Evolutionary conservation across 2,329 filamentous ascomycete species (phyloP), one percentile per base, ranked within the genome.

Genomic region (Knufia fluminis): DNA sequence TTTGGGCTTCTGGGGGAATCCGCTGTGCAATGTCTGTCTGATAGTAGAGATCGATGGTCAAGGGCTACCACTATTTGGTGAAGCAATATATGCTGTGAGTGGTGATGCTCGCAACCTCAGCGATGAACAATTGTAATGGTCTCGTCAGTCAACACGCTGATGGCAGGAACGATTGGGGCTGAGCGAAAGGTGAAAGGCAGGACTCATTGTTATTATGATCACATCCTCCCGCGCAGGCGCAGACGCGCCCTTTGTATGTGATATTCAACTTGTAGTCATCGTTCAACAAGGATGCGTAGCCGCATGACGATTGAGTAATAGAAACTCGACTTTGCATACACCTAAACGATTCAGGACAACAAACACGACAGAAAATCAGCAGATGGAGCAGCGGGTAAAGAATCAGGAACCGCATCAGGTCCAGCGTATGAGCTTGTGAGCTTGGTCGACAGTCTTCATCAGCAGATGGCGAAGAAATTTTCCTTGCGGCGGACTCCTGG

Each of bases 291-390:
- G 33, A 17, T 31, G 45, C 17, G 16, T 20, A 17, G 31, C 35
- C 31, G 45, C 45, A 48, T 48, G 23, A 28, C 8, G 45, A 48
- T 48, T 40, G 33, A 39, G 45, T 48, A 48, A 48, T 48, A 31
- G 45, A 48, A 39, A 48, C 17, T 48, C 43, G 28, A 19, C 12
- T 48, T 16, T 38, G 22, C 45, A 24, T 24, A 31, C n/a, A 48
- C 35, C 22, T 39, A 14, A 10, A 38, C 24, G 26, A 9, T 32
- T 20, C 28, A 31, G 24, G 42, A n/a, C 14, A 45, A 41, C 10
- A 14, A 17, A 33, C 28, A 20, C n/a, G 12, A 22, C 23, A 23
- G 17, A n/a, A 28, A 33, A 8, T 40, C 45, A 48, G 33, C 44
- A 39, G 44, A 39, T 47, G 32, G 31, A 38, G 6, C 22, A 16